Evolutionary conservation across 495 filamentous ascomycete species (phyloP), one percentile per base, ranked within the genome.

Genomic region (Cenococcum geophilum): DNA sequence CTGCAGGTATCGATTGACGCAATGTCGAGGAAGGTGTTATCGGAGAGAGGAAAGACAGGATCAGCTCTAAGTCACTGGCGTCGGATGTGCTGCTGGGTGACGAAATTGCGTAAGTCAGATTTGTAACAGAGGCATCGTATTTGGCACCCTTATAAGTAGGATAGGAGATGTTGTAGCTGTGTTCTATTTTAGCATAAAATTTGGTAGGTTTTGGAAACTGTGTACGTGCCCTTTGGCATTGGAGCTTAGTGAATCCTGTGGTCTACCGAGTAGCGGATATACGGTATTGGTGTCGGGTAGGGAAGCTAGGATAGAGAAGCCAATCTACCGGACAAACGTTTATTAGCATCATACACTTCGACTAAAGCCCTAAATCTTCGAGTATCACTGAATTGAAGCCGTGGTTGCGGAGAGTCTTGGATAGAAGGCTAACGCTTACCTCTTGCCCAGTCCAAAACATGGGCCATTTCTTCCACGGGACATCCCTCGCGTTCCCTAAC

Each of bases 51-150:
- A 96, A 96, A 1, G 91, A 92, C 22, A 96, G 79, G 2, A 82
- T 83, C 57, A 97, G 73, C 57, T 85, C 81, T 16, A 82, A 71
- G 5, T 69, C 51, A 1, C 77, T 62, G 50, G 83, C 78, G 8
- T 66, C 62, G 16, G 59, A 16, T 27, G 69, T 63, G 18, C 74
- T 62, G 12, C 65, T 68, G 4, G 82, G 76, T 4, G 78, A 76
- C 3, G 78, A 78, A 43, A 97, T 83, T 18, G 72, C 73, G 72
- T 96, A 97, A 37, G 88, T 92, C 54, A 97, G 80, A 67, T 95
- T 96, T 34, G 92, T 97, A 0, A 89, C 92, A 0, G 91, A 95
- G 42, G 92, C 89, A 76, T 97, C 92, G 69, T 92, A 97, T 16
- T 83, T 86, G 11, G 86, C 78, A 22, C 92, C 92, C 11, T 83